Evolutionary conservation across 2,329 filamentous ascomycete genomes (phyloP), one percentile per base, ranked within the genome.

Genomic region (Penicillium sp.): DNA sequence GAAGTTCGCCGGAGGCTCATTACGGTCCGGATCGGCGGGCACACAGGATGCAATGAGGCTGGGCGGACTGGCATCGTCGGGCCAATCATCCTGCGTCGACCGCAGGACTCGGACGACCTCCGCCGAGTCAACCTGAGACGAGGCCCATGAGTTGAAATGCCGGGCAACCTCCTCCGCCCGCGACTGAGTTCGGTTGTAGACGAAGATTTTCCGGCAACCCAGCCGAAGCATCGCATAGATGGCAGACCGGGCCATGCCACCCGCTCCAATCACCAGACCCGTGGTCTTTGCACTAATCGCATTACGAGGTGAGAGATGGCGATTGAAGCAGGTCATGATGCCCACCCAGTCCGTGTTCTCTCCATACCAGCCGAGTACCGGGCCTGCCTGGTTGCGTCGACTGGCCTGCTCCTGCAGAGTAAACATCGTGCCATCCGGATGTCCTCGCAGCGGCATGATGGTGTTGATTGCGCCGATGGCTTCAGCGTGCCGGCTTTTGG

Each of bases 21-120:
- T 80, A 9, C 83, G 81, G 14, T 88, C 81, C 3, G 81, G 79
- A 56, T 90, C 84, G 0, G 86, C 86, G 0, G 88, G 87, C 13
- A 92, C 89, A 60, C 87, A 90, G 0, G 86, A 89, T 0, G 90
- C 80, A 24, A 92, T 84, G 61, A 92, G 86, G 1, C 87, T 90
- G 0, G 89, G 88, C 10, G 80, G 77, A 10, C 79, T 80, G 57
- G 82, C 84, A 2, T 77, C 76, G 10, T 77, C 67, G 0, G 87
- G 88, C 88, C 88, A 92, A 1, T 79, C 66, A 24, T 85, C 81
- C 2, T 81, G 74, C 18, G 79, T 75, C 0, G 80, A 81, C 20
- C 76, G 72, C 5, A 92, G 63, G 9, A 91, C 81, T 36, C 64
- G 64, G n/a, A 76, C 72, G 2, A 70, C 69, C 27, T 72, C 63